These are phyloP conservation scores for Cornus florida DNA, from an alignment of 148 eudicot species.

Conservation along the genomic window DNA sequence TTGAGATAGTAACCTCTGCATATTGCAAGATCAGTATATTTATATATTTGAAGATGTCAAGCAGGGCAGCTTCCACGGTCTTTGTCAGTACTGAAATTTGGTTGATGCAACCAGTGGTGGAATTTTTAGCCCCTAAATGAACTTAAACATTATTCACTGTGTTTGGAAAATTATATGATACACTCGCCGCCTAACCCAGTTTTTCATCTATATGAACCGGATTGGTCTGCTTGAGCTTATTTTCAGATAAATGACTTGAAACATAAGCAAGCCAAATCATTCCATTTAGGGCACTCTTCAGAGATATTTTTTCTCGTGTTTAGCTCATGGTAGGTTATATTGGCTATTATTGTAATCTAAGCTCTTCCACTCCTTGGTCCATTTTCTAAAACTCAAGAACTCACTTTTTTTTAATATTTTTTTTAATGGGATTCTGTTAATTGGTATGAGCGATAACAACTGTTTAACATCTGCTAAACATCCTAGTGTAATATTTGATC, in stretches of 20 bases:
- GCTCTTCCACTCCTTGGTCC: neutral
- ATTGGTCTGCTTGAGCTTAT: neutral
- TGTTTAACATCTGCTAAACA: neutral
- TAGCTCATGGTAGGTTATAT: neutral
- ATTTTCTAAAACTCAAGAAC: neutral
- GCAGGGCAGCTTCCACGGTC: conserved; percentile 2
- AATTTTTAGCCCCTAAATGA: neutral
- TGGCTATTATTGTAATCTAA: neutral
- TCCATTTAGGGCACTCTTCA: neutral
- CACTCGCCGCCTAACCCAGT: neutral
- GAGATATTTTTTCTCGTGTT: neutral
- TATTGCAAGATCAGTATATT: neutral
- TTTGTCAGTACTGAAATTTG: neutral
- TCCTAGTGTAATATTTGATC: neutral
- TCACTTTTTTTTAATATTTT: neutral
- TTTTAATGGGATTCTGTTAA: neutral
- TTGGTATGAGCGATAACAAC: neutral
- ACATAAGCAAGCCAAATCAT: conserved; percentile 5
- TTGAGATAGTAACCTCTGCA: conserved; percentile 10
- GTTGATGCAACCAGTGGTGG: neutral
- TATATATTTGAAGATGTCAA: neutral
- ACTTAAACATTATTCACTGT: neutral
- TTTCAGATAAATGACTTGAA: neutral
- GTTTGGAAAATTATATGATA: neutral
- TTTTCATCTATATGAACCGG: neutral